Conservation (phyloP, 1,284 basidiomycete genomes). For the Tausonia pullulans region DNA sequence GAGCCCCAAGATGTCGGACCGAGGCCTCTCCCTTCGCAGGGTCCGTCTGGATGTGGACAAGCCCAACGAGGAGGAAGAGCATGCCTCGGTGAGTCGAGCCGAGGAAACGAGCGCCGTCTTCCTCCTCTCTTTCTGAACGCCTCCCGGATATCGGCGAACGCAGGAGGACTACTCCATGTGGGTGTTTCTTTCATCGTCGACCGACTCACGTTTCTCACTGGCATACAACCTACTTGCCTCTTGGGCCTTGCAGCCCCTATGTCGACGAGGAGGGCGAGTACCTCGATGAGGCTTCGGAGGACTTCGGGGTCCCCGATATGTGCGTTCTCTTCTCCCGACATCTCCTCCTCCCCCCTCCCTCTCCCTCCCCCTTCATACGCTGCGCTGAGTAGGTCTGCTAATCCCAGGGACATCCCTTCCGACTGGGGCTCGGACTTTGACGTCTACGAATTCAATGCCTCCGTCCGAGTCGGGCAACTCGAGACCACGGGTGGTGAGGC, state of each 20-base stretch:
- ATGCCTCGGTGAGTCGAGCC: background rate
- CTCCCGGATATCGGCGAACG: too few species aligned
- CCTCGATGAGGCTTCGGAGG: too few species aligned
- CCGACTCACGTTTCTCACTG: too few species aligned
- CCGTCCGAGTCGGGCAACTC: constrained; percentile 9
- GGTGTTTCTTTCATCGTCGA: too few species aligned
- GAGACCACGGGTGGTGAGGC: background rate
- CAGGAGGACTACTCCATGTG: too few species aligned
- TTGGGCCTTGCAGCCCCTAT: too few species aligned
- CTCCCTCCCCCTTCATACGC: too few species aligned
- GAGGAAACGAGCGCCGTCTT: background rate
- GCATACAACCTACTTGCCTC: too few species aligned
- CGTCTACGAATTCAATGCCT: constrained; percentile 1
- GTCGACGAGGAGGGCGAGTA: background rate
- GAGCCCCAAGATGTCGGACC: background rate
- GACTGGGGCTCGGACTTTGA: constrained; percentile 6
- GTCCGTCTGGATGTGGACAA: constrained; percentile 6
- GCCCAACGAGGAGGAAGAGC: constrained; percentile 1
- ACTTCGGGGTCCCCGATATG: too few species aligned
- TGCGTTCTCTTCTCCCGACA: background rate
- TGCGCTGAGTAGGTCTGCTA: too few species aligned
- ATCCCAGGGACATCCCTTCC: constrained; percentile 7
- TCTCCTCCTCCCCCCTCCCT: background rate
- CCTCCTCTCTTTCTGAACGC: background rate
- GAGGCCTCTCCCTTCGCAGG: constrained; percentile 2